phyloP scores from a whole-genome alignment of 768 basidiomycete genomes.

The Asterophora lycoperdoides region DNA sequence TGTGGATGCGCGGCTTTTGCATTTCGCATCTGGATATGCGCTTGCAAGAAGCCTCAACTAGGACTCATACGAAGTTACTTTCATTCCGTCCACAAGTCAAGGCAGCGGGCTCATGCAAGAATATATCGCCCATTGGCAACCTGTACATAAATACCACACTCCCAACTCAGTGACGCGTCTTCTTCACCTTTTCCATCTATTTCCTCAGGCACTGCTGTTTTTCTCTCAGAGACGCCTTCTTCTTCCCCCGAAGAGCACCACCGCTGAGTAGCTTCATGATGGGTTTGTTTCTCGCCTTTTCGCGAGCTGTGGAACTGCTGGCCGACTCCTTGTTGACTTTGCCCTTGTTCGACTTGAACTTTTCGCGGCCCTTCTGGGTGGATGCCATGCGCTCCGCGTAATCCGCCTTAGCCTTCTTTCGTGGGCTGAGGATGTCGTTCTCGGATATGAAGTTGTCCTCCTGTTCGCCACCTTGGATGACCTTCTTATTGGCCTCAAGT shows the following conservation, averaged over 20 bases:
- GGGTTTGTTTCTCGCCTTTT: conserved; percentile 92
- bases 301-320: conserved; percentile 86
- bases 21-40: conserved; percentile 69
- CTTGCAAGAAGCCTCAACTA: conserved; percentile 38
- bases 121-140: not conserved
- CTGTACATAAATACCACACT: not conserved
- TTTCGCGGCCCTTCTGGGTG: conserved; percentile 89
- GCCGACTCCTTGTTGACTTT: conserved; percentile 81
- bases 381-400: conserved; percentile 93
- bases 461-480: conserved; percentile 38
- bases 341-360: conserved; percentile 87
- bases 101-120: not conserved
- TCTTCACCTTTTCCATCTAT: conserved; percentile 73
- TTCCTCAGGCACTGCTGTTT: conserved; percentile 77
- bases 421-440: conserved; percentile 86
- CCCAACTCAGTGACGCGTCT: conserved; percentile 26
- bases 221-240: conserved; percentile 75
- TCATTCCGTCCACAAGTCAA: not conserved
- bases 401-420: conserved; percentile 89
- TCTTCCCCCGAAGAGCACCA: conserved; percentile 73
- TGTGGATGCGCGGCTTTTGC: conserved; percentile 74
- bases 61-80: not conserved
- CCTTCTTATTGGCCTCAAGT: conserved; percentile 70
- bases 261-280: conserved; percentile 91
- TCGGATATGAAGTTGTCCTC: conserved; percentile 76